Conservation (phyloP, 352 stramenopile species). For the Sclerospora graminicola region DNA sequence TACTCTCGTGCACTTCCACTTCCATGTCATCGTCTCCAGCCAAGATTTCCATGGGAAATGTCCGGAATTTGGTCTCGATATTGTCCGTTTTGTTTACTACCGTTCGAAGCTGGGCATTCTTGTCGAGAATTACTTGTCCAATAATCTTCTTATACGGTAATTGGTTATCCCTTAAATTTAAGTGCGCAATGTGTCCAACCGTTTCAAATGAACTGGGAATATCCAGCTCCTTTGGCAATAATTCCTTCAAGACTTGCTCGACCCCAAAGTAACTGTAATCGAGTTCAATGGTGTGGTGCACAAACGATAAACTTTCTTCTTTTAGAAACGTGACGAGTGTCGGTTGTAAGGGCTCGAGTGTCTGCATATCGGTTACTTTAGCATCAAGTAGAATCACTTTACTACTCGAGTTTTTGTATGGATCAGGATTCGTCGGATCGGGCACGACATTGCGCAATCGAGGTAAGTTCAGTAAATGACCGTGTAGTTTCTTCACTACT, state of each 20-base stretch:
- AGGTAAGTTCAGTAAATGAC: conserved; percentile 61
- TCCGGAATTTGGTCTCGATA: conserved; percentile 92
- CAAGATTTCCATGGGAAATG: conserved; percentile 95
- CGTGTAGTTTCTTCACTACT: conserved; percentile 60
- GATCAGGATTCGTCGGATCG: conserved; percentile 47
- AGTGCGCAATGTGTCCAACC: conserved; percentile 94
- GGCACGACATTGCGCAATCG: conserved; percentile 68
- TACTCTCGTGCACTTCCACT: conserved; percentile 89
- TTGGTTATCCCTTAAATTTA: conserved; percentile 93
- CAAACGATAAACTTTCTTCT: conserved; percentile 45
- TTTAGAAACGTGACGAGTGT: conserved; percentile 48
- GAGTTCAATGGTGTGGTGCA: conserved; percentile 58
- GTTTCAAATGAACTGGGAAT: conserved; percentile 93
- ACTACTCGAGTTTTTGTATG: conserved; percentile 48
- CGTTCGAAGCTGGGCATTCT: conserved; percentile 91
- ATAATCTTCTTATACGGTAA: conserved; percentile 96
- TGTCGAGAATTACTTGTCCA: conserved; percentile 96
- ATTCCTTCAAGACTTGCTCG: conserved; percentile 65
- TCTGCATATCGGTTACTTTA: conserved; percentile 45
- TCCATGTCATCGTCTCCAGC: conserved; percentile 78
- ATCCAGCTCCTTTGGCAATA: conserved; percentile 74
- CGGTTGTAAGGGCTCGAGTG: conserved; percentile 34
- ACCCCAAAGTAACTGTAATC: conserved; percentile 74
- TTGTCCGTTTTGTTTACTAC: conserved; percentile 97
- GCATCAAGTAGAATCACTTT: conserved; percentile 68